Evolutionary conservation across 257 asterid genomes (phyloP).

Genomic region (Solanum arcanum): DNA sequence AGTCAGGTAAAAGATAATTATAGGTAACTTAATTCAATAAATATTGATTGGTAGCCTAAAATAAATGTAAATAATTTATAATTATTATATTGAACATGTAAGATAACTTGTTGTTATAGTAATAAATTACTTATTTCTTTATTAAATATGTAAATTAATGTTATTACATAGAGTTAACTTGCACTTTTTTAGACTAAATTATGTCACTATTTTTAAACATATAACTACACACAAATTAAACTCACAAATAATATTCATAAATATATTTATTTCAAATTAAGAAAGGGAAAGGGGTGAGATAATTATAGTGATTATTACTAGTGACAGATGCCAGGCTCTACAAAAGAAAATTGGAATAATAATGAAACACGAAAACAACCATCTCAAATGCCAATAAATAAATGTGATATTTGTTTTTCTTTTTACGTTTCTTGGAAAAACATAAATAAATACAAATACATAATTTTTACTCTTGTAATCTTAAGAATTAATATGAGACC

Average conservation of each 20-base stretch:
- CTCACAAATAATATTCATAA: background rate
- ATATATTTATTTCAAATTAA: too few relatives aligned
- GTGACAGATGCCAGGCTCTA: background rate
- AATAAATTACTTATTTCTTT: too few relatives aligned
- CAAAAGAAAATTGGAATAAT: conserved; percentile 1
- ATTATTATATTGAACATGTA: background rate
- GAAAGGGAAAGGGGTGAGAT: too few relatives aligned
- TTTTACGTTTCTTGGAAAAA: background rate
- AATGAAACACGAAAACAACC: background rate
- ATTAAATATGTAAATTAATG: too few relatives aligned
- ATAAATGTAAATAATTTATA: background rate
- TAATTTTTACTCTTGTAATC: too few relatives aligned
- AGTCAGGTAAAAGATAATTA: background rate
- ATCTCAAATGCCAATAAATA: conserved; percentile 16
- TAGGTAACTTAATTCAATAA: background rate
- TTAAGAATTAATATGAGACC: too few relatives aligned
- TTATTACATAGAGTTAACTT: too few relatives aligned
- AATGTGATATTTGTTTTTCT: background rate
- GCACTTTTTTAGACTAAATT: too few relatives aligned
- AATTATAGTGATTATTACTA: background rate
- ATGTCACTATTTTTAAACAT: too few relatives aligned
- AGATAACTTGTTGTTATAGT: too few relatives aligned
- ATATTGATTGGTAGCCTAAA: background rate
- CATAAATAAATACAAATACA: too few relatives aligned
- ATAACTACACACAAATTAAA: background rate